These are phyloP conservation scores for Neurospora sp. DNA, from an alignment of 495 filamentous ascomycete species.

Conservation along the genomic window DNA sequence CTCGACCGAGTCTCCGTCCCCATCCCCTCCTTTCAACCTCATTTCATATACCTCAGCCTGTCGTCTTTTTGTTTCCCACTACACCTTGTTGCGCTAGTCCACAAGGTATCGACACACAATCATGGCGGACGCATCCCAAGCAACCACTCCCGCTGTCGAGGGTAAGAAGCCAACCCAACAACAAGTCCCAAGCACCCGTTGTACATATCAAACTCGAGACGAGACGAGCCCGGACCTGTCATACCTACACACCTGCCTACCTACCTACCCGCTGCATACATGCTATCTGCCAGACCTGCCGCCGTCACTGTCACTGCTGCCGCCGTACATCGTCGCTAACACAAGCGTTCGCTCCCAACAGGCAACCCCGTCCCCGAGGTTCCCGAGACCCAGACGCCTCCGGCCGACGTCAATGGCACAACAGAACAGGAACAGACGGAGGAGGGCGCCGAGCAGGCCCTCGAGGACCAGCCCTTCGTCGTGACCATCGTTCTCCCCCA, in stretches of 20 bases:
- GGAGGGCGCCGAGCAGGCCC: conserved; percentile 15
- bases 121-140: not conserved
- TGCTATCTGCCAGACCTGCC: not conserved
- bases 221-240: not conserved
- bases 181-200: not conserved
- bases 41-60: not conserved
- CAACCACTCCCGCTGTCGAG: not conserved
- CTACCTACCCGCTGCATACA: not conserved
- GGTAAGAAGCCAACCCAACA: not conserved
- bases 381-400: conserved; percentile 6
- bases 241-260: not conserved
- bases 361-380: conserved; percentile 12
- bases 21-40: not conserved
- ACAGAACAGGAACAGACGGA: conserved; percentile 6
- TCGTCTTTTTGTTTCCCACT: not conserved
- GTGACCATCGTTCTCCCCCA: conserved; percentile 76
- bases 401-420: conserved; percentile 5
- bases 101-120: not conserved
- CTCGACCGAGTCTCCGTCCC: not conserved
- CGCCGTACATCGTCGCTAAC: not conserved
- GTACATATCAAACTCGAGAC: not conserved
- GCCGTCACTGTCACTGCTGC: not conserved
- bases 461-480: conserved; percentile 33
- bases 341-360: conserved; percentile 1
- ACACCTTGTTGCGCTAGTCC: not conserved